Conservation (phyloP, 352 stramenopile species). For the Globisporangium alternatum region DNA sequence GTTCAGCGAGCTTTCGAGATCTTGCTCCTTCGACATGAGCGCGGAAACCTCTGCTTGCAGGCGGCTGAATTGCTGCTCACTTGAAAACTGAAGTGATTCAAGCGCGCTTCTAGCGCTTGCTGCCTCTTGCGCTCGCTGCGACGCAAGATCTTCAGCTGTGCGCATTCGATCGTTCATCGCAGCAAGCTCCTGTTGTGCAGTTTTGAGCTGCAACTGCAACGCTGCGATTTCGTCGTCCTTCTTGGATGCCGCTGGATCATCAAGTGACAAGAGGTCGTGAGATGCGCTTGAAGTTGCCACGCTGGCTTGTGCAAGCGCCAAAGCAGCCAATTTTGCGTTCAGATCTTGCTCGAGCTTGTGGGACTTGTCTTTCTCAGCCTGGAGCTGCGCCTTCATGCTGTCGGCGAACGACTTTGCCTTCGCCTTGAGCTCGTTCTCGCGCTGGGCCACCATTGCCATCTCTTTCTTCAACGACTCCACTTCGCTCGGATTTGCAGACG, state of each 20-base stretch:
- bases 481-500: slow-evolving; percentile 14
- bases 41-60: slow-evolving; percentile 39
- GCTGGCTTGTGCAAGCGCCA: slow-evolving; percentile 26
- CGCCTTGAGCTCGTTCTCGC: slow-evolving; percentile 63
- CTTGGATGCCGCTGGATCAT: slow-evolving; percentile 16
- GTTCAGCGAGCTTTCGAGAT: slow-evolving; percentile 28
- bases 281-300: slow-evolving; percentile 13
- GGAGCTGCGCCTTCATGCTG: slow-evolving; percentile 60
- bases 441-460: slow-evolving; percentile 34
- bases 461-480: slow-evolving; percentile 50
- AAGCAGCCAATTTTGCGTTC: slow-evolving; percentile 34
- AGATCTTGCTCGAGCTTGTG: slow-evolving; percentile 48
- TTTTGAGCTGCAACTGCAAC: slow-evolving; percentile 35
- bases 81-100: slow-evolving; percentile 31
- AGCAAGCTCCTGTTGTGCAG: slow-evolving; percentile 29
- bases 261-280: slow-evolving; percentile 15
- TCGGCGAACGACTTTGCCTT: slow-evolving; percentile 69
- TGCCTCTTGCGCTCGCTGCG: slow-evolving; percentile 29
- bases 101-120: slow-evolving; percentile 27
- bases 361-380: slow-evolving; percentile 57
- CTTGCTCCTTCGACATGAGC: slow-evolving; percentile 32
- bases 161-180: slow-evolving; percentile 33
- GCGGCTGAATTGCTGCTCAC: slow-evolving; percentile 33
- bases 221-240: slow-evolving; percentile 35
- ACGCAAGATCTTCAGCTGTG: slow-evolving; percentile 27